phyloP scores from a whole-genome alignment of 225 moss, liverwort and hornwort species.

The Rhytidiadelphus loreus region DNA sequence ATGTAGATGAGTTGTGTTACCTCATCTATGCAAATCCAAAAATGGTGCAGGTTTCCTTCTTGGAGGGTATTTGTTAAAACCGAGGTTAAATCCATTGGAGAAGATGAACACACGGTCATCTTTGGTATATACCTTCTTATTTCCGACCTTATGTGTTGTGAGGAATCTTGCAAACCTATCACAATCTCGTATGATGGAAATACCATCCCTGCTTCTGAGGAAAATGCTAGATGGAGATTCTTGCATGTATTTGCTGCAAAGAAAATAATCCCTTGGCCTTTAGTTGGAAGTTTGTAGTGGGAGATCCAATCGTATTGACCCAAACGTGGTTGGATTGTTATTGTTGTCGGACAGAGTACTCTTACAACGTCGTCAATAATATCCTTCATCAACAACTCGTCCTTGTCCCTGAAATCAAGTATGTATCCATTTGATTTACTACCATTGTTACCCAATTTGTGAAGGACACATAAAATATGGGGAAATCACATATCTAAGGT shows the following conservation, averaged over 20 bases:
- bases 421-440: background rate
- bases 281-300: background rate
- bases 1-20: background rate
- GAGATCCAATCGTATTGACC: background rate
- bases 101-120: background rate
- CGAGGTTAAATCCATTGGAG: background rate
- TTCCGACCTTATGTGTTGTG: background rate
- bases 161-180: background rate
- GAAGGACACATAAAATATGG: background rate
- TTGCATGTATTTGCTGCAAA: background rate
- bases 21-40: background rate
- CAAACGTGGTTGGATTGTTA: background rate
- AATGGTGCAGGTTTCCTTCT: background rate
- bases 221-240: background rate
- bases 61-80: too few species aligned
- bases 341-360: background rate
- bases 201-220: background rate
- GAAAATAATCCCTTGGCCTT: background rate
- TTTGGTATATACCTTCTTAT: background rate
- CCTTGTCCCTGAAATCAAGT: background rate
- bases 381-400: background rate
- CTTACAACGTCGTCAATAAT: background rate
- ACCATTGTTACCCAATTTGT: too few species aligned
- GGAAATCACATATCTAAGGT: background rate
- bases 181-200: background rate